These are phyloP conservation scores for Chenopodium berlandieri DNA, from an alignment of 148 eudicot species.

Conservation along the genomic window DNA sequence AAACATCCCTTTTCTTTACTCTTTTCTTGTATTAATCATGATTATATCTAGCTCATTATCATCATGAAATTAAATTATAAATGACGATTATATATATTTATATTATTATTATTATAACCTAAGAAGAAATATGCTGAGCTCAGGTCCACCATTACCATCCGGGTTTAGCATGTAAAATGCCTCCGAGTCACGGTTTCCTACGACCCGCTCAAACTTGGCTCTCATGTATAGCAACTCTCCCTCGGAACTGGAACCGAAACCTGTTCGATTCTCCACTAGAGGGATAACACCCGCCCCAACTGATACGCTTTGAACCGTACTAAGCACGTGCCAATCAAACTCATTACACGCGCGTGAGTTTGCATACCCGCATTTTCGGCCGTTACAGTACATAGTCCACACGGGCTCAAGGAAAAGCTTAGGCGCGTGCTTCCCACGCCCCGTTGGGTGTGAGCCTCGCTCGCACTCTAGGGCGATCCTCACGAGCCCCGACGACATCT, in stretches of 20 bases:
- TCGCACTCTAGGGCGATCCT: conserved; percentile 74
- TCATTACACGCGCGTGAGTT: conserved; percentile 47
- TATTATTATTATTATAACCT: conserved; percentile 34
- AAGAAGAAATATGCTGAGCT: conserved; percentile 79
- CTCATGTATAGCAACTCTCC: conserved; percentile 88
- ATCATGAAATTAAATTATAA: too few species aligned
- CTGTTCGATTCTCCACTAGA: conserved; percentile 36
- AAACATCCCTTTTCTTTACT: background rate
- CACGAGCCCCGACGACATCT: conserved; percentile 82
- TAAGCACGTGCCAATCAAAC: conserved; percentile 64
- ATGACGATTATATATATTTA: too few species aligned
- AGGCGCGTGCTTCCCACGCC: conserved; percentile 27
- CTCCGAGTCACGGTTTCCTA: conserved; percentile 85
- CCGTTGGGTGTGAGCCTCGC: conserved; percentile 20
- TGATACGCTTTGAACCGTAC: conserved; percentile 62
- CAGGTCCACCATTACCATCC: conserved; percentile 87
- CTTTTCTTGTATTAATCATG: background rate
- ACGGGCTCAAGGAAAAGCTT: conserved; percentile 45
- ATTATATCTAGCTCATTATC: conserved; percentile 9
- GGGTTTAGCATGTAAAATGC: conserved; percentile 91
- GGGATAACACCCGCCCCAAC: conserved; percentile 93
- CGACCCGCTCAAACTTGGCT: conserved; percentile 78
- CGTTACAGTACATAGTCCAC: conserved; percentile 88
- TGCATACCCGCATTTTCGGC: conserved; percentile 69
- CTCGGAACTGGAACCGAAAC: conserved; percentile 32